Conservation (phyloP, 2,329 filamentous ascomycete species). For the Colletotrichum godetiae region DNA sequence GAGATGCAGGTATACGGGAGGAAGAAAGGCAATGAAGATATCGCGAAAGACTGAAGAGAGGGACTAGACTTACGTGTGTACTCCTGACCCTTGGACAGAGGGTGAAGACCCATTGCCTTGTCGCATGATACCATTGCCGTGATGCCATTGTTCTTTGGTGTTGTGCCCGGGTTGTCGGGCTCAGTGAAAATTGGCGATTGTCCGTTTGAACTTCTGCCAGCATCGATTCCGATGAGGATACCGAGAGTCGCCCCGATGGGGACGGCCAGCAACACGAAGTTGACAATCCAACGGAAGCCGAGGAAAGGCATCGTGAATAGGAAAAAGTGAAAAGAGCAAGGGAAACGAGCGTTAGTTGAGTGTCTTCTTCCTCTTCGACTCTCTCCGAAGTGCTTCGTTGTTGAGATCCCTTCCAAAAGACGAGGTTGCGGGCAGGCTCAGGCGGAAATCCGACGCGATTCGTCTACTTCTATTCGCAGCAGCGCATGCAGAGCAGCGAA, state of each 20-base stretch:
- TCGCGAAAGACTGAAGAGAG: background rate
- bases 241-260: conserved; percentile 62
- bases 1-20: background rate
- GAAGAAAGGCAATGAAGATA: background rate
- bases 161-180: conserved; percentile 38
- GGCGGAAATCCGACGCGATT: conserved; percentile 1
- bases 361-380: background rate
- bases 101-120: conserved; percentile 57
- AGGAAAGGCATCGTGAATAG: conserved; percentile 47
- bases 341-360: conserved; percentile 6
- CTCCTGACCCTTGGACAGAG: conserved; percentile 53
- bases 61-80: conserved; percentile 56
- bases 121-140: conserved; percentile 53
- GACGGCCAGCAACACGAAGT: conserved; percentile 60
- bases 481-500: conserved; percentile 7
- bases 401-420: background rate
- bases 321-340: background rate
- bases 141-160: conserved; percentile 46
- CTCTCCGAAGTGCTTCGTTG: background rate
- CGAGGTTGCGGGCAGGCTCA: background rate
- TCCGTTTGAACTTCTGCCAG: conserved; percentile 54
- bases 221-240: conserved; percentile 60
- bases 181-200: conserved; percentile 56
- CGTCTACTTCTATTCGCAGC: conserved; percentile 1
- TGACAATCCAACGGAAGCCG: conserved; percentile 57